Base-by-base conservation (phyloP, 2,329 filamentous ascomycete species). In the Ceratocystis variospora region DNA sequence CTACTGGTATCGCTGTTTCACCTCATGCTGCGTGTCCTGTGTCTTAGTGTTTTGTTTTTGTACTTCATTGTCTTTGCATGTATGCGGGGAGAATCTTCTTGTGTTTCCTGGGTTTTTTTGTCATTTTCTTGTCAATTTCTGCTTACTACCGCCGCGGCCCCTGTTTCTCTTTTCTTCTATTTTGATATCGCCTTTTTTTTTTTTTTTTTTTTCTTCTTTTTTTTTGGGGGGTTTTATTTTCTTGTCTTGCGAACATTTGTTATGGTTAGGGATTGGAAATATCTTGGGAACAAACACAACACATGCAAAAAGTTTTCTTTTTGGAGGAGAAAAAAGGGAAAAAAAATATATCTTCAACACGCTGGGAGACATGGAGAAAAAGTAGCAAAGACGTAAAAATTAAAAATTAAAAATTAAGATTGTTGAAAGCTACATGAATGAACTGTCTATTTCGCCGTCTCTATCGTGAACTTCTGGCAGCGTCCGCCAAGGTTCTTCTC, bases 171-270 rank as follows among this genome's bases (percentile, higher is more conserved):
- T 15, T 44, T 7, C 22, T 28, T 48, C 12, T 55, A 17, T 31
- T 53, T 53, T n/a, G 17, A 46, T 55, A 22, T 53, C 33, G 50
- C 17, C 37, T n/a, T 66, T 19, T 57, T 55, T 15, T 10, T 12
- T 57, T 64, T n/a, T 66, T 19, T 57, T 55, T 15, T 10, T 12
- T 57, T 64, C 17, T 37, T 31, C 48, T 45, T 62, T 31, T 61
- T 45, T 62, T 17, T 37, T 33, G 31, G 10, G 28, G 25, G 41
- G 50, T 41, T 64, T 28, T 55, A n/a, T 55, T 33, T 33, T 50
- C 48, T 57, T 22, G n/a, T 25, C 45, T n/a, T 59, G 33, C 8
- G 53, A 53, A 33, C 44, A 50, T 64, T 48, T 33, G 37, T 41
- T 41, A 41, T 41, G 37, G 37, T 41, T 41, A 41, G 37, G 37